Evolutionary conservation across 176 grass and related monocot species (phyloP).

Genomic region (Ampelocalamus luodianensis): DNA sequence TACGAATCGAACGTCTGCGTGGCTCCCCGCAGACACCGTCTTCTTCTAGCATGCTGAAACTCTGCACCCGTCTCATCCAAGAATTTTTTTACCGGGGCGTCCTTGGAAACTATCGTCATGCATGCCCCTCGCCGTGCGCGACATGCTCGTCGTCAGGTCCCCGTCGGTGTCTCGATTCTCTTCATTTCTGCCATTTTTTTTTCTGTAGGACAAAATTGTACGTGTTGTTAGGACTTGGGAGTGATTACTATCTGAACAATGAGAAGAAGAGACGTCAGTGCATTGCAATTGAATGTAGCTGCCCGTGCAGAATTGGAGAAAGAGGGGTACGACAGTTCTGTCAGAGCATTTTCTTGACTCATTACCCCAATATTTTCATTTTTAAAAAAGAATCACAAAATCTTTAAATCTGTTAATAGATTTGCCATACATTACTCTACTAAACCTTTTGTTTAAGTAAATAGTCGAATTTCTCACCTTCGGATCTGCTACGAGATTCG

Average conservation of each 20-base stretch:
- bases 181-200: neutral
- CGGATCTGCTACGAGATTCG: neutral
- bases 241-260: neutral
- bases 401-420: neutral
- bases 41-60: neutral
- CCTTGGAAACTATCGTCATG: neutral
- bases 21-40: neutral
- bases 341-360: neutral
- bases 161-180: neutral
- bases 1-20: neutral
- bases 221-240: neutral
- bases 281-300: neutral
- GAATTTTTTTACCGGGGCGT: neutral
- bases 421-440: neutral
- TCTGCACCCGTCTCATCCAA: neutral
- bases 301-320: neutral
- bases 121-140: neutral
- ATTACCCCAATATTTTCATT: neutral
- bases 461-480: neutral
- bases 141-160: constrained; percentile 15
- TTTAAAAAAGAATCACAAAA: neutral
- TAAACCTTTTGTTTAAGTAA: neutral
- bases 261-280: neutral
- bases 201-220: neutral
- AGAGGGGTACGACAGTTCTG: neutral